phyloP scores from a whole-genome alignment of 305 asterid genomes.

The Fraxinus paxiana region DNA sequence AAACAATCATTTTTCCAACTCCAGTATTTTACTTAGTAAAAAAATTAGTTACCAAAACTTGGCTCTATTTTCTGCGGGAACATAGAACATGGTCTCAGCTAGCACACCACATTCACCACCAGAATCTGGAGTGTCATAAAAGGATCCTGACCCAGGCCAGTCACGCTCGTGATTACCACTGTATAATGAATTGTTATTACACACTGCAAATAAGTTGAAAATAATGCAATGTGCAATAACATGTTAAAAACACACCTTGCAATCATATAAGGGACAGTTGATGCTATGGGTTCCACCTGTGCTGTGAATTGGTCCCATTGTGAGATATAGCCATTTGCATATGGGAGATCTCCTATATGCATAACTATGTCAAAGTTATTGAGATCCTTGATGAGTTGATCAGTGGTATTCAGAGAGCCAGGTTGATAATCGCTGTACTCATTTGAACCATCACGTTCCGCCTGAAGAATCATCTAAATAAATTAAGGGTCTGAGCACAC shows the following conservation, averaged over 20 bases:
- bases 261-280: slow-evolving; percentile 49
- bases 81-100: background rate
- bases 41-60: background rate
- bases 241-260: slow-evolving; percentile 32
- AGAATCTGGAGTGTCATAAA: background rate
- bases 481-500: background rate
- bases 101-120: background rate
- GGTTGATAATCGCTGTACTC: slow-evolving; percentile 50
- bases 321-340: slow-evolving; percentile 54
- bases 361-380: slow-evolving; percentile 43
- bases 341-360: slow-evolving; percentile 54
- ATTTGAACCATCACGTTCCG: slow-evolving; percentile 48
- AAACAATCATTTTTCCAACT: background rate
- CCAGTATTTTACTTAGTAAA: background rate
- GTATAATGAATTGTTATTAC: slow-evolving; percentile 6
- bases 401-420: slow-evolving; percentile 42
- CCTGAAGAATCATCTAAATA: slow-evolving; percentile 20
- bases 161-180: background rate
- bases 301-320: slow-evolving; percentile 62
- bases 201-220: background rate
- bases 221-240: background rate
- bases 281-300: slow-evolving; percentile 52
- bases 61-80: background rate
- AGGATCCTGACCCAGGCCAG: background rate
- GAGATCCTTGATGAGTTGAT: slow-evolving; percentile 42